Base-by-base conservation (phyloP, 1,284 basidiomycete species). In the Flammula alnicola region DNA sequence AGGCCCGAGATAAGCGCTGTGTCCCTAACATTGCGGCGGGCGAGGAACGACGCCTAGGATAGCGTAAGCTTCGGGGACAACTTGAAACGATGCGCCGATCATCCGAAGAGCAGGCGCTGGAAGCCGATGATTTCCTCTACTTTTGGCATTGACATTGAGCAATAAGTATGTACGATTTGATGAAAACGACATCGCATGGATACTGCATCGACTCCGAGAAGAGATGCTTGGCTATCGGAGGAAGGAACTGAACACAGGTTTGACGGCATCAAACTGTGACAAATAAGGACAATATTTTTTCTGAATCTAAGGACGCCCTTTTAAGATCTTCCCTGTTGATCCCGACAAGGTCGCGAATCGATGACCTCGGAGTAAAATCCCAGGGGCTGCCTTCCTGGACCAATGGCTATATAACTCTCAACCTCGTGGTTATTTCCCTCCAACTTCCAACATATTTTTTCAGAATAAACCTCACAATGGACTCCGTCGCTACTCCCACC, bases 401-500 rank as follows among this genome's bases (percentile, higher is more conserved):
- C 36, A 40, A 37, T 16, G 37, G 17, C 36, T 38, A 41, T 36
- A 45, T 36, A 32, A 42, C 20, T 32, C 27, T 30, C 16, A 22
- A 12, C 7, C 26, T 20, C n/a, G 22, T 42, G 44, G 16, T 14
- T 20, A 32, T 36, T 14, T 16, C 47, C 49, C 37, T 47, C 41
- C 23, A 25, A 36, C 38, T 32, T 44, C 39, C 47, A 43, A 36
- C 36, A 20, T 29, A n/a, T 19, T 46, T 22, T 14, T 19, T 36
- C 38, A 44, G 27, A 16, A n/a, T n/a, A n/a, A n/a, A n/a, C n/a
- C 39, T 47, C 36, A 57, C 51, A 43, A 64, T 63, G 58, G 37
- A 53, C 36, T 56, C 58, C 54, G 42, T 41, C 26, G 40, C 51
- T 6, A 50, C 65, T 26, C 66, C 43, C 52, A 68, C 75, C 57